Evolutionary conservation across 805 yeast species (phyloP), one percentile per base, ranked within the genome.

Genomic region (Allodekkera sacchari): DNA sequence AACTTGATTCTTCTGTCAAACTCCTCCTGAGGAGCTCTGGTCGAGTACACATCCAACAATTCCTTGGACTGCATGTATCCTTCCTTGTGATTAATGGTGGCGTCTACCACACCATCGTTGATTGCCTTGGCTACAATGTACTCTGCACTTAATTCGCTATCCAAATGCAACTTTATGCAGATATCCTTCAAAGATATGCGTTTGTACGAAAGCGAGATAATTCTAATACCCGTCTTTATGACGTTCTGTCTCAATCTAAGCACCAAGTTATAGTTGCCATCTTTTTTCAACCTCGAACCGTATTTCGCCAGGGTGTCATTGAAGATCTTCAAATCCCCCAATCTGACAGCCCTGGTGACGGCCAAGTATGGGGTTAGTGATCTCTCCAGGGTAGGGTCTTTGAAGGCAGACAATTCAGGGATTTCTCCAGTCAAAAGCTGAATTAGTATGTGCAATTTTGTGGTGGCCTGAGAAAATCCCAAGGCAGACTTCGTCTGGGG

Each of bases 101-200:
- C 97, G 50, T 92, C 97, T 53, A 92, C 84, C 32, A 92, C 97
- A 38, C 95, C 96, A 55, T 92, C 99, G 50, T 95, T 77, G 37
- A 92, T 89, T 17, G 96, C 92, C 64, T 92, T 89, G 23, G 96
- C 84, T 15, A 92, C 95, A 56, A 92, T 87, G 56, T 89, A 92
- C 63, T 92, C 99, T 1, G 96, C 95, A 47, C 89, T 79, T 51
- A 92, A 88, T 63, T 92, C 99, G 30, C 88, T 78, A 49, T 89
- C 98, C 40, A 92, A 70, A 45, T 83, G 87, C 52, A 92, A 71
- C 53, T 89, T 84, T 48, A 92, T 71, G 58, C 98, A 92, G 35
- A 92, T 87, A 52, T 92, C 99, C 57, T 81, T 83, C 48, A 92
- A 69, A 4, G 96, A 83, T 39, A 92, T 92, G 53, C 75, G 78